Percentiles rank a stretch among this genome's conserved stretches.
Conservation (phyloP, 257 asterid genomes). For the Pogostemon cablin region DNA sequence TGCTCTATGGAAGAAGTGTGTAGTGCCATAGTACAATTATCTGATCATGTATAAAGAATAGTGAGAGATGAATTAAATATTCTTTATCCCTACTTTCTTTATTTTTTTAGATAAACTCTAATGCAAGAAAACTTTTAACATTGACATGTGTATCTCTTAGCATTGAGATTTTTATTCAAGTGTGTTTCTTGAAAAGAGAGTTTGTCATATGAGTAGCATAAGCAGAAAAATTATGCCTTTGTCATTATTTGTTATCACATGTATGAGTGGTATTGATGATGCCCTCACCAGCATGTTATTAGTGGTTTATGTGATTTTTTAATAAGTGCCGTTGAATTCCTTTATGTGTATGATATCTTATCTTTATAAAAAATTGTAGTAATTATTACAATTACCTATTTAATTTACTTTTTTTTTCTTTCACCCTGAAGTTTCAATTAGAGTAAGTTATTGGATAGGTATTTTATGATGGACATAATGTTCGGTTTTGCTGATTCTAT, state of each 20-base stretch:
- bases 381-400: no score
- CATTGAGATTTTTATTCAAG: neutral
- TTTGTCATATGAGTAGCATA: constrained; percentile 32
- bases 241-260: neutral
- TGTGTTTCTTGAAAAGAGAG: constrained; percentile 11
- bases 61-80: no score
- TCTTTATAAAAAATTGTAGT: neutral
- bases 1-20: no score
- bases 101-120: no score
- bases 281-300: constrained; percentile 29
- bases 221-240: constrained; percentile 14
- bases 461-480: neutral
- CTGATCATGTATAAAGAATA: no score
- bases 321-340: neutral
- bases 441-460: neutral
- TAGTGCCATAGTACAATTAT: no score
- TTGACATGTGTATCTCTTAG: no score
- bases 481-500: neutral
- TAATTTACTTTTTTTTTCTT: neutral
- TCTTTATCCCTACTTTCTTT: no score
- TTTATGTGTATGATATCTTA: neutral
- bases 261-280: neutral
- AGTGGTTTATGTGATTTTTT: neutral
- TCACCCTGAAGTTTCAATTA: neutral
- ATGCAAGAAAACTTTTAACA: no score